Conservation (phyloP, 768 basidiomycete species). For the Amanita molliuscula region DNA sequence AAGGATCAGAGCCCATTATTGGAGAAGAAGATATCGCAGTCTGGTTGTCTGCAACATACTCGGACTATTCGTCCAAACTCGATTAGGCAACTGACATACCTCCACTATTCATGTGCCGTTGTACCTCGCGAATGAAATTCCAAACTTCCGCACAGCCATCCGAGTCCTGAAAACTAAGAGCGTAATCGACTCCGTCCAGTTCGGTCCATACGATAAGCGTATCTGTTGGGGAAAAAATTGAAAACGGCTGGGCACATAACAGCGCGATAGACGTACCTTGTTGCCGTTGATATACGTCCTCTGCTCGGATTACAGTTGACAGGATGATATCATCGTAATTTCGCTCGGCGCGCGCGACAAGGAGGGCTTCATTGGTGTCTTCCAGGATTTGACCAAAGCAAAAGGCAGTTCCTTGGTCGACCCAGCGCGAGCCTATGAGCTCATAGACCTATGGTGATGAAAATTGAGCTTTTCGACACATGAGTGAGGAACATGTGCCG, state of each 20-base stretch:
- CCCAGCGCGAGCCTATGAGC: slow-evolving; percentile 84
- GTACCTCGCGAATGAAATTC: slow-evolving; percentile 92
- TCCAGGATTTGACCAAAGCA: slow-evolving; percentile 85
- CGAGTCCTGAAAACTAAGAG: slow-evolving; percentile 92
- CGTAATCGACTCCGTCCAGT: slow-evolving; percentile 88
- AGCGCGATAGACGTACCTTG: slow-evolving; percentile 47
- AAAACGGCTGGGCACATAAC: slow-evolving; percentile 7
- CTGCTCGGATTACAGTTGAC: slow-evolving; percentile 69
- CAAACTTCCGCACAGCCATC: slow-evolving; percentile 95
- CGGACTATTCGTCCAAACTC: slow-evolving; percentile 6
- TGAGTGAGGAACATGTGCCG: slow-evolving; percentile 9
- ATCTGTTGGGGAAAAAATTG: slow-evolving; percentile 38
- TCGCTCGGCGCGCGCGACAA: slow-evolving; percentile 76
- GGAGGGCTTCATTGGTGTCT: slow-evolving; percentile 64
- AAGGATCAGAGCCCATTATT: slow-evolving; percentile 42
- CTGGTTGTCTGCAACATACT: slow-evolving; percentile 31
- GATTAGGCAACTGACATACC: slow-evolving; percentile 30
- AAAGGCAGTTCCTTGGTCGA: slow-evolving; percentile 94
- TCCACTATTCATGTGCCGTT: slow-evolving; percentile 64
- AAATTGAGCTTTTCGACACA: slow-evolving; percentile 12
- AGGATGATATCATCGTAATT: slow-evolving; percentile 66
- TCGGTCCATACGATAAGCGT: slow-evolving; percentile 99
- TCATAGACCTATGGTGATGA: slow-evolving; percentile 70
- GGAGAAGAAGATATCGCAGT: slow-evolving; percentile 51
- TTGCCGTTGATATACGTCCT: slow-evolving; percentile 80